Evolutionary conservation across 1,284 basidiomycete genomes (phyloP), one percentile per base, ranked within the genome.

Genomic region (Waitea zeae): DNA sequence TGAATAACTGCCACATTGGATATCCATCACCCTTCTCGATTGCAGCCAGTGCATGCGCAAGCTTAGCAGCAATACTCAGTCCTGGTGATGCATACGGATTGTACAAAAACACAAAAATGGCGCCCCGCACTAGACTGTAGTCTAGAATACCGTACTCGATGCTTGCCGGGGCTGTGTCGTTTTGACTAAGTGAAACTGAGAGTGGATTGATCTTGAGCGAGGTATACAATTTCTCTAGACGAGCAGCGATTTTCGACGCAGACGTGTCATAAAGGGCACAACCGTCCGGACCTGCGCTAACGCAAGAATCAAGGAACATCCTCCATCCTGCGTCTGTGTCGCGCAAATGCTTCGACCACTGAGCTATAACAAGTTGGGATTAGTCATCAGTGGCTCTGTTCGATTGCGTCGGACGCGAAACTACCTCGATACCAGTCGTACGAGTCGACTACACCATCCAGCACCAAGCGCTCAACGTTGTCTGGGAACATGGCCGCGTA

Each of bases 401-500:
- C n/a, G n/a, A n/a, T n/a, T n/a, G n/a, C n/a, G n/a, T n/a, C n/a
- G n/a, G n/a, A n/a, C n/a, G n/a, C n/a, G n/a, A 22, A 34, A 13
- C 13, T 24, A 37, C 41, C 36, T 2, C 30, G 6, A 18, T 42
- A 40, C 20, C 43, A 44, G 17, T 41, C 30, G 5, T 39, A 20
- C 12, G 40, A 29, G 33, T 44, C 42, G n/a, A n/a, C n/a, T n/a
- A n/a, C n/a, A n/a, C 42, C 43, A 30, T 45, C 43, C 18, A 43
- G 31, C 19, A 45, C 29, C 17, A 45, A n/a, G 12, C 42, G 34
- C 4, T 31, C 40, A 2, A 45, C 37, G 14, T 43, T 40, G 26
- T 45, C 42, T 17, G 49, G 48, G 34, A 49, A 50, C 43, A 49
- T 47, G 9, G 46, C 38, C 7, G 49, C 41, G 36, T 38, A 48